Conservation (phyloP, 139 green algal genomes). For the Nannochloris sp. region DNA sequence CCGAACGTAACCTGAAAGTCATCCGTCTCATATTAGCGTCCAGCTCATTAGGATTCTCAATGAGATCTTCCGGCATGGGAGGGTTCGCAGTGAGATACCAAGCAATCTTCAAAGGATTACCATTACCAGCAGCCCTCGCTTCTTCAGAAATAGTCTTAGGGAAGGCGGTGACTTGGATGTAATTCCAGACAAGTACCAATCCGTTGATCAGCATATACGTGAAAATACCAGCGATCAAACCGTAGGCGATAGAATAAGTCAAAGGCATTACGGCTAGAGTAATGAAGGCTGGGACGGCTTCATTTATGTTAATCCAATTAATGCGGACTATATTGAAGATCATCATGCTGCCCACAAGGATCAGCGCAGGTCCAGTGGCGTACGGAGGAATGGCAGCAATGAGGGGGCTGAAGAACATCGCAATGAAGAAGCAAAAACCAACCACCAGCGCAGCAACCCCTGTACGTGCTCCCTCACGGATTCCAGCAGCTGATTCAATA, state of each 20-base stretch:
- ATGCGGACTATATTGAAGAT: conserved; percentile 8
- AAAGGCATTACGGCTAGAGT: conserved; percentile 15
- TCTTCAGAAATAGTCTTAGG: not conserved
- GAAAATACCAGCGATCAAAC: not conserved
- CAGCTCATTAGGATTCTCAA: not conserved
- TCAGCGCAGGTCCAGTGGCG: conserved; percentile 24
- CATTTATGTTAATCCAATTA: not conserved
- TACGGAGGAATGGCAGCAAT: conserved; percentile 39
- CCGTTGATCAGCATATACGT: conserved; percentile 15
- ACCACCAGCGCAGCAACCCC: conserved; percentile 38
- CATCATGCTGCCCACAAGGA: conserved; percentile 42
- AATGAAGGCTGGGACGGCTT: conserved; percentile 5
- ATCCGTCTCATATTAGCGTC: not conserved
- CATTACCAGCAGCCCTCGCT: not conserved
- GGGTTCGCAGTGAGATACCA: not conserved
- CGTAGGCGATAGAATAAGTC: conserved; percentile 13
- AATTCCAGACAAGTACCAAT: conserved; percentile 12
- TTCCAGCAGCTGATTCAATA: conserved; percentile 52
- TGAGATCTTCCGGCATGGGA: not conserved
- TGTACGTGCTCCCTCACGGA: conserved; percentile 62
- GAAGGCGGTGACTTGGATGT: not conserved
- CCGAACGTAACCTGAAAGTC: not conserved
- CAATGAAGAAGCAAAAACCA: conserved; percentile 52
- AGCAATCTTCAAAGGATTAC: not conserved
- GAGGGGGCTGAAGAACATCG: conserved; percentile 78